Evolutionary conservation across 2,329 filamentous ascomycete genomes (phyloP).

Genomic region (Pseudocercospora eumusae): DNA sequence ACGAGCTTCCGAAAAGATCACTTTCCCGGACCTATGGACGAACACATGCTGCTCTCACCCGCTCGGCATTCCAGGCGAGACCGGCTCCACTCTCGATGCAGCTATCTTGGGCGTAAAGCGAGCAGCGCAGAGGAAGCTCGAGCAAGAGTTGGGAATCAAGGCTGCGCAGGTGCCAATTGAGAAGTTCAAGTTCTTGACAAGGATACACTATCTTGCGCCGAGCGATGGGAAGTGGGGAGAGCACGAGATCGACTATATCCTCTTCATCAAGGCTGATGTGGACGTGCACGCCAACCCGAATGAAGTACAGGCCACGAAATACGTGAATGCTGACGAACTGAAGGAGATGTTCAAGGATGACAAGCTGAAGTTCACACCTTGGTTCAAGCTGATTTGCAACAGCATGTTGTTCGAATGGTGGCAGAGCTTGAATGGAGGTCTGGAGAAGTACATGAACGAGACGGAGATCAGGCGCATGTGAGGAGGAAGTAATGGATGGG

Average conservation of each 20-base stretch:
- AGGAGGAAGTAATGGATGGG: background rate
- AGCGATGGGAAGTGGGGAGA: conserved; percentile 98
- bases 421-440: conserved; percentile 75
- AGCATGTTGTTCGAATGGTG: conserved; percentile 99
- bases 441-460: conserved; percentile 86
- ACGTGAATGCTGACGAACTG: conserved; percentile 78
- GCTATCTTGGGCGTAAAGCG: conserved; percentile 84
- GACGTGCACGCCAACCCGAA: conserved; percentile 80
- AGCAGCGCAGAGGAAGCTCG: conserved; percentile 87
- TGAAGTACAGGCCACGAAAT: conserved; percentile 82
- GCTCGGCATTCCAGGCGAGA: conserved; percentile 86
- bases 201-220: conserved; percentile 97
- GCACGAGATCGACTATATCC: conserved; percentile 98
- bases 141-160: conserved; percentile 93
- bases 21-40: conserved; percentile 99
- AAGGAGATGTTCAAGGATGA: conserved; percentile 83
- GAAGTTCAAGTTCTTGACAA: conserved; percentile 87
- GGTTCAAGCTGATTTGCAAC: conserved; percentile 99
- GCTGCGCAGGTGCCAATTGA: conserved; percentile 84
- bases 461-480: conserved; percentile 82
- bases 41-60: conserved; percentile 99
- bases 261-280: conserved; percentile 95
- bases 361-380: conserved; percentile 84
- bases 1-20: conserved; percentile 95
- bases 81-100: conserved; percentile 75